Percentiles rank a stretch among this genome's conserved stretches.
These are phyloP conservation scores for Pythium diclinum DNA, from an alignment of 352 stramenopile genomes.

Conservation along the genomic window DNA sequence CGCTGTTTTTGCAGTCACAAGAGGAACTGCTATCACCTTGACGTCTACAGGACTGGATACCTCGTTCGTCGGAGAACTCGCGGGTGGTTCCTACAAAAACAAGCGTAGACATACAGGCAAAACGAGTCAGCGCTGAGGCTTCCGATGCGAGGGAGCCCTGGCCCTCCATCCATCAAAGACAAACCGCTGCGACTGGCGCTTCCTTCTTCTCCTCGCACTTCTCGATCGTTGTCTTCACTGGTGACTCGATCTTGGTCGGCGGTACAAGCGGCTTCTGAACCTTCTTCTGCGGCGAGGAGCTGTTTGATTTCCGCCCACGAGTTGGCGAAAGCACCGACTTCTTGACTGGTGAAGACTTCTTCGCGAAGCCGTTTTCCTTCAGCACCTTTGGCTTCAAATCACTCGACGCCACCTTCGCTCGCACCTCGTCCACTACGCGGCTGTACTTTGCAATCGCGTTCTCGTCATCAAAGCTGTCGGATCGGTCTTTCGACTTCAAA, in stretches of 20 bases:
- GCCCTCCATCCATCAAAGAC: background rate
- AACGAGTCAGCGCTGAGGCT: background rate
- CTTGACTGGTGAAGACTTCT: background rate
- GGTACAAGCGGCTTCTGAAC: background rate
- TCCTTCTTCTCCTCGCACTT: background rate
- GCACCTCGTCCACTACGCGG: background rate
- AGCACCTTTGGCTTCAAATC: background rate
- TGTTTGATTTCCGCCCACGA: background rate
- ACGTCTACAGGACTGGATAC: background rate
- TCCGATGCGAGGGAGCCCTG: background rate
- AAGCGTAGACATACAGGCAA: constrained; percentile 5
- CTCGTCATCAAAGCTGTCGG: constrained; percentile 15
- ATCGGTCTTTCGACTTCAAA: constrained; percentile 4
- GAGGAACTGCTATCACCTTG: background rate
- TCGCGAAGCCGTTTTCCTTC: background rate
- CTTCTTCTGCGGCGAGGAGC: background rate
- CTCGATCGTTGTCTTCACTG: background rate
- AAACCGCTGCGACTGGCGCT: constrained; percentile 11
- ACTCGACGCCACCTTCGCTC: background rate
- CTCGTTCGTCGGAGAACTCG: background rate
- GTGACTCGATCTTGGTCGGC: background rate
- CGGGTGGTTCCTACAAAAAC: constrained; percentile 3
- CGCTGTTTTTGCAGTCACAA: background rate
- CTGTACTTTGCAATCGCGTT: background rate
- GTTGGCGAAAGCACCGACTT: background rate